Conservation (phyloP, 768 basidiomycete genomes). For the Russula vinacea region DNA sequence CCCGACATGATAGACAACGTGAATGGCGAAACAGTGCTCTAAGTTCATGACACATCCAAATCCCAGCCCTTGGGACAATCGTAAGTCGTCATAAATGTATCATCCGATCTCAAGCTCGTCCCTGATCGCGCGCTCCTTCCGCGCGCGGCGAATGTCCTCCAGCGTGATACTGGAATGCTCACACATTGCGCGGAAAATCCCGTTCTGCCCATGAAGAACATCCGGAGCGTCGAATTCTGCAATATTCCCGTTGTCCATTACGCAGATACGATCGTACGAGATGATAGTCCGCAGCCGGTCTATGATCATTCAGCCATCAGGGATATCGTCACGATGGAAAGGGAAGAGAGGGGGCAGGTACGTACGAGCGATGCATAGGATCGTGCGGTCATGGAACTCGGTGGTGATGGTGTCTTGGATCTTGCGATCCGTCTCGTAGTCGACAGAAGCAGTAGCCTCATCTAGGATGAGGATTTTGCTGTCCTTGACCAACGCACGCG, state of each 20-base stretch:
- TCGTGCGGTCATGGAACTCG: slow-evolving; percentile 80
- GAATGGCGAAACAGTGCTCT: neutral
- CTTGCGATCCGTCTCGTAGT: slow-evolving; percentile 85
- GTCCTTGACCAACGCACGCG: slow-evolving; percentile 85
- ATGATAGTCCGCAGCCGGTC: slow-evolving; percentile 87
- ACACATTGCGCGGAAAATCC: slow-evolving; percentile 86
- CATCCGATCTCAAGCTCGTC: slow-evolving; percentile 10
- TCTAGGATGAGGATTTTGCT: slow-evolving; percentile 83
- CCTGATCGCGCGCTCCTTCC: slow-evolving; percentile 30
- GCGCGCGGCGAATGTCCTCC: slow-evolving; percentile 57
- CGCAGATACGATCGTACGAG: slow-evolving; percentile 83
- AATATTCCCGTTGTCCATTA: slow-evolving; percentile 77
- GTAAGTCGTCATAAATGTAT: neutral
- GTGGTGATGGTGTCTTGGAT: slow-evolving; percentile 87
- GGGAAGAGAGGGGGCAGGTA: slow-evolving; percentile 24
- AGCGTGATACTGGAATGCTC: slow-evolving; percentile 72
- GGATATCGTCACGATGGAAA: neutral
- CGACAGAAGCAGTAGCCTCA: slow-evolving; percentile 90
- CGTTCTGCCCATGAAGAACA: slow-evolving; percentile 54
- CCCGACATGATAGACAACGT: too few species aligned
- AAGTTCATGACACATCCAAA: neutral
- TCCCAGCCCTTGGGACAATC: neutral
- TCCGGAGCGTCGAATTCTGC: slow-evolving; percentile 84
- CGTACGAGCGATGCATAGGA: slow-evolving; percentile 84
- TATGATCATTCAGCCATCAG: slow-evolving; percentile 28